Percentiles rank a stretch among this genome's conserved stretches.
phyloP scores from a whole-genome alignment of 2,329 filamentous ascomycete genomes.

The Beauveria australis region DNA sequence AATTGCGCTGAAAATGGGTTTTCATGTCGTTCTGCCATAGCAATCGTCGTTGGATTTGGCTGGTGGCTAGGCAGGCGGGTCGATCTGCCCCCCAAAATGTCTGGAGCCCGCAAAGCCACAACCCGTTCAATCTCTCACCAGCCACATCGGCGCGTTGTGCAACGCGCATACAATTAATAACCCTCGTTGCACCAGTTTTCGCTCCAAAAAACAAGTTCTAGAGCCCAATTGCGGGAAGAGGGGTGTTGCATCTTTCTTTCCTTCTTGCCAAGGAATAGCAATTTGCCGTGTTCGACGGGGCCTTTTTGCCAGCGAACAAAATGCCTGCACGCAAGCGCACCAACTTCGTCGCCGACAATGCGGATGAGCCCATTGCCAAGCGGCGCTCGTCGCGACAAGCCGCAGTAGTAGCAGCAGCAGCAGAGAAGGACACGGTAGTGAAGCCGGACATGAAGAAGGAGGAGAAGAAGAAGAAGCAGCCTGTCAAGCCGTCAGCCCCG shows the following conservation, averaged over 20 bases:
- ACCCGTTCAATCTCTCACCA: not conserved
- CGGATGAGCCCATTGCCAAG: constrained; percentile 18
- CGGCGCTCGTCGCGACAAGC: constrained; percentile 22
- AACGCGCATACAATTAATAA: not conserved
- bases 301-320: not conserved
- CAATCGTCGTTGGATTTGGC: not conserved
- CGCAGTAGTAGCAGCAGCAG: constrained; percentile 1
- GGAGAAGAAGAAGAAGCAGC: not conserved
- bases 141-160: not conserved
- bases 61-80: not conserved
- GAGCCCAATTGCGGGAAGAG: too few relatives aligned
- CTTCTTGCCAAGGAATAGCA: not conserved
- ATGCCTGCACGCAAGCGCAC: constrained; percentile 19
- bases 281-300: not conserved
- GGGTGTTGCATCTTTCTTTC: not conserved
- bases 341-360: constrained; percentile 9
- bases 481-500: not conserved
- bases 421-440: not conserved
- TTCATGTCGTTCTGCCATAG: not conserved
- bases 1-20: not conserved
- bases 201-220: not conserved
- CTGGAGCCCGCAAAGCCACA: not conserved
- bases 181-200: not conserved
- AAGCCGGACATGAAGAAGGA: not conserved
- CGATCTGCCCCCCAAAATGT: not conserved